phyloP scores from a whole-genome alignment of 2,329 filamentous ascomycete species.

The Colletotrichum liaoningense region DNA sequence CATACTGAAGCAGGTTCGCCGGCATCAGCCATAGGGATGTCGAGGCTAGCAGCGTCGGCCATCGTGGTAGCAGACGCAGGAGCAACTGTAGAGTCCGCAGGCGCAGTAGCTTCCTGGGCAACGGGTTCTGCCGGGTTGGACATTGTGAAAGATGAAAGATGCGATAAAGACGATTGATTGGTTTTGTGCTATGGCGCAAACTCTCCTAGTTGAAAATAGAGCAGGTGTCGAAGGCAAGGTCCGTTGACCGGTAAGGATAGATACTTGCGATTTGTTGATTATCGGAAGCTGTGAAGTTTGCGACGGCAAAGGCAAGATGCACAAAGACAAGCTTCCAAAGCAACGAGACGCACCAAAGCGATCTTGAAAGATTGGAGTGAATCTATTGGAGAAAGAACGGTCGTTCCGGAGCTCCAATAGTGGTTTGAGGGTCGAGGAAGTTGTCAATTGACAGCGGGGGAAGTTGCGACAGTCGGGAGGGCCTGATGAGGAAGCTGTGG shows the following conservation, averaged over 20 bases:
- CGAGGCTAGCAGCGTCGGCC: slow-evolving; percentile 37
- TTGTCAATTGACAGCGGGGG: background rate
- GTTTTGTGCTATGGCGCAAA: background rate
- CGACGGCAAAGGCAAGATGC: background rate
- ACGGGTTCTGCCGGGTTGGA: slow-evolving; percentile 26
- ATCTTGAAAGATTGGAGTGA: background rate
- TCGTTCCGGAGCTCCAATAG: background rate
- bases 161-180: background rate
- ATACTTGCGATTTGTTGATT: background rate
- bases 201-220: background rate
- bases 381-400: background rate
- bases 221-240: background rate
- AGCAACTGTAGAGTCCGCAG: slow-evolving; percentile 28
- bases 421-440: background rate
- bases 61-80: slow-evolving; percentile 1
- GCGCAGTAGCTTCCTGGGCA: slow-evolving; percentile 33
- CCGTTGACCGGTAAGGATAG: background rate
- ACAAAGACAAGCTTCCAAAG: background rate
- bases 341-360: background rate
- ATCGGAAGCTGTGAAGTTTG: slow-evolving; percentile 8
- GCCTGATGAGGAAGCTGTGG: background rate
- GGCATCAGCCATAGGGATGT: slow-evolving; percentile 58
- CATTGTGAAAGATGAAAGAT: slow-evolving; percentile 17
- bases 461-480: background rate
- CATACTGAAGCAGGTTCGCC: slow-evolving; percentile 55